Evolutionary conservation across 306 rosid genomes (phyloP), one percentile per base, ranked within the genome.

Genomic region (Inga oerstediana): DNA sequence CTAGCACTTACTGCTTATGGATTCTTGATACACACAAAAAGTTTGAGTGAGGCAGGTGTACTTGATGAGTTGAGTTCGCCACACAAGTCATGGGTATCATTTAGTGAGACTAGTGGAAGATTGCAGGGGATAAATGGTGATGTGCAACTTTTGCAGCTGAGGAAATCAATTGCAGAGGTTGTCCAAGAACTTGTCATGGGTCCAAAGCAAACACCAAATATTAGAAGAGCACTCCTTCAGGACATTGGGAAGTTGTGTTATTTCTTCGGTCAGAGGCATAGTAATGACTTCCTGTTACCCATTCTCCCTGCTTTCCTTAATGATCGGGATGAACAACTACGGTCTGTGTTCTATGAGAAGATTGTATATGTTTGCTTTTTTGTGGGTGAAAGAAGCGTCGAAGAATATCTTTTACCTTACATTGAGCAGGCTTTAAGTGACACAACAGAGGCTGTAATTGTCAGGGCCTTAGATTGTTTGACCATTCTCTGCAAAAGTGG

Each of bases 121-220:
- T 81, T 83, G 34, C 88, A 84, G 82, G 91, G 88, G 91, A 76
- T 88, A 81, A 91, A 90, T 65, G 85, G 91, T 15, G 97, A 91
- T 82, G 92, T 70, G 76, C 98, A 91, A 78, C 98, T 94, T 74
- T 81, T 87, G 76, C 93, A 87, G 81, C 84, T 96, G 86, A 94
- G 99, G 90, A 96, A 96, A 87, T 91, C 94, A 52, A 94, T 96
- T 86, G 98, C 98, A 70, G 98, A 96, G 83, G 97, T 96, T 76
- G 94, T 96, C 85, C 99, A 96, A 83, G 98, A 96, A 82, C 99
- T 96, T 86, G 98, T 96, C 74, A 96, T 96, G 99, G 98, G 99
- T 88, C 99, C 99, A 45, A 92, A 92, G 93, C 98, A 96, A 91
- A 96, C 99, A 75, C 99, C 99, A 68, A 92, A 89, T 84, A 96